Evolutionary conservation across 352 stramenopile genomes (phyloP).

Genomic region (Aphanomyces invadans): DNA sequence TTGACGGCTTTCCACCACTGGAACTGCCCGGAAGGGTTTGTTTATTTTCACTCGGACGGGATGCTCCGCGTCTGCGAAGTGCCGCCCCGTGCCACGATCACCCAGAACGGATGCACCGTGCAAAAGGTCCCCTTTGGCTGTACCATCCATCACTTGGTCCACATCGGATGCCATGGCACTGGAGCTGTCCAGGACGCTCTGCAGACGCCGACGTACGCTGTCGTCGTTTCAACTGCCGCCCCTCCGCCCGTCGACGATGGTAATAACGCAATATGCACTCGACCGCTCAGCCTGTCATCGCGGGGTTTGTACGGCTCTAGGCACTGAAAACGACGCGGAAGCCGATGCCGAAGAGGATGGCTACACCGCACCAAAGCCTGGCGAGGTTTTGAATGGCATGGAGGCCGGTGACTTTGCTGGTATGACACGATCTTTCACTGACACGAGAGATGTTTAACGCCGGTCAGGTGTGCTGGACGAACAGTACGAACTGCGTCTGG

Average conservation of each 20-base stretch:
- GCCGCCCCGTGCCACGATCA: slow-evolving; percentile 59
- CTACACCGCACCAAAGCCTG: slow-evolving; percentile 19
- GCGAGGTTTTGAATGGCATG: slow-evolving; percentile 12
- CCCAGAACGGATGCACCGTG: slow-evolving; percentile 65
- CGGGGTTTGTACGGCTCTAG: slow-evolving; percentile 12
- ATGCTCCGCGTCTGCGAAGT: slow-evolving; percentile 73
- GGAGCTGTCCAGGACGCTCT: slow-evolving; percentile 72
- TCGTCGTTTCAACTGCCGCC: slow-evolving; percentile 32
- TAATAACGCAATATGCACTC: too few relatives aligned
- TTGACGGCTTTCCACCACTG: slow-evolving; percentile 84
- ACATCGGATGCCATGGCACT: slow-evolving; percentile 61
- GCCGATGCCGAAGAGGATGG: slow-evolving; percentile 26
- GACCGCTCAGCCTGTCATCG: too few relatives aligned
- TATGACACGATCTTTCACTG: too few relatives aligned
- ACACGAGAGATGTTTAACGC: too few relatives aligned
- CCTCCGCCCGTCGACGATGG: slow-evolving; percentile 18
- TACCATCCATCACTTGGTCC: slow-evolving; percentile 75
- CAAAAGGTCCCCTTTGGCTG: slow-evolving; percentile 69
- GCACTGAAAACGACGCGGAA: slow-evolving; percentile 40
- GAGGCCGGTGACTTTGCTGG: slow-evolving; percentile 4
- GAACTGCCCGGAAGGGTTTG: slow-evolving; percentile 84
- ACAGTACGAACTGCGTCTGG: slow-evolving; percentile 70
- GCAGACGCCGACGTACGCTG: slow-evolving; percentile 65
- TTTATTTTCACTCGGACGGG: slow-evolving; percentile 81
- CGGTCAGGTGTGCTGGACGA: slow-evolving; percentile 48